Percentiles rank a stretch among this genome's conserved stretches.
Evolutionary conservation across 805 yeast genomes (phyloP).

Genomic region (Wickerhamiella allomyrinae): DNA sequence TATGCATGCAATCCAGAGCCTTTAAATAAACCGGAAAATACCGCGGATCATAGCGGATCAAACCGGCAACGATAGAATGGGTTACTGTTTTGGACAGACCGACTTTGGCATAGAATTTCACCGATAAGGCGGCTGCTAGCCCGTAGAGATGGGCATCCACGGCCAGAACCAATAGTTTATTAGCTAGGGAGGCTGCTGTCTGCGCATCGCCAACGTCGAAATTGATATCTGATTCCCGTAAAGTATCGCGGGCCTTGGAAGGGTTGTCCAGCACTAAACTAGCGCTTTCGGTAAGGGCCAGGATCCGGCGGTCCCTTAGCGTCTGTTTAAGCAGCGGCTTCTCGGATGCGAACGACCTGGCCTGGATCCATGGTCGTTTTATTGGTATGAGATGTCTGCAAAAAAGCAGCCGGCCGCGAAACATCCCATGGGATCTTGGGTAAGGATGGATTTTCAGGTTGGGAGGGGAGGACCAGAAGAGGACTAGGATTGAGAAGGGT

Average conservation of each 20-base stretch:
- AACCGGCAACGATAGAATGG: conserved; percentile 8
- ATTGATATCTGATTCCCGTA: neutral
- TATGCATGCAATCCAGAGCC: conserved; percentile 5
- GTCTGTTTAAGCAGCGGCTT: neutral
- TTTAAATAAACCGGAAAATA: conserved; percentile 10
- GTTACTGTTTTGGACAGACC: conserved; percentile 30
- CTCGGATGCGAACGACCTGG: too few relatives aligned
- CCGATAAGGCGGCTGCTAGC: conserved; percentile 38
- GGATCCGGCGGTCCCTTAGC: neutral
- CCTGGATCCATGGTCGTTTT: neutral
- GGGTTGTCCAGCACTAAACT: neutral
- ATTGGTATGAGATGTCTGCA: neutral
- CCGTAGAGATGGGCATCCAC: neutral
- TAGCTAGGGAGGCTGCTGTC: neutral
- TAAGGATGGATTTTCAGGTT: too few relatives aligned
- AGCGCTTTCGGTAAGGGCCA: neutral
- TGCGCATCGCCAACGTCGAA: neutral
- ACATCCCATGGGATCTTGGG: neutral
- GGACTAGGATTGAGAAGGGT: too few relatives aligned
- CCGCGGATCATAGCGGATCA: conserved; percentile 12
- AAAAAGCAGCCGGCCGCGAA: neutral
- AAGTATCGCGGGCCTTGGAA: neutral
- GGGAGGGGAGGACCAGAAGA: too few relatives aligned
- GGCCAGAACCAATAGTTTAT: neutral
- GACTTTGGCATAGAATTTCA: conserved; percentile 32